Percentiles rank a stretch among this genome's conserved stretches.
Evolutionary conservation across 352 stramenopile genomes (phyloP).

Genomic region (Globisporangium cederbergense): DNA sequence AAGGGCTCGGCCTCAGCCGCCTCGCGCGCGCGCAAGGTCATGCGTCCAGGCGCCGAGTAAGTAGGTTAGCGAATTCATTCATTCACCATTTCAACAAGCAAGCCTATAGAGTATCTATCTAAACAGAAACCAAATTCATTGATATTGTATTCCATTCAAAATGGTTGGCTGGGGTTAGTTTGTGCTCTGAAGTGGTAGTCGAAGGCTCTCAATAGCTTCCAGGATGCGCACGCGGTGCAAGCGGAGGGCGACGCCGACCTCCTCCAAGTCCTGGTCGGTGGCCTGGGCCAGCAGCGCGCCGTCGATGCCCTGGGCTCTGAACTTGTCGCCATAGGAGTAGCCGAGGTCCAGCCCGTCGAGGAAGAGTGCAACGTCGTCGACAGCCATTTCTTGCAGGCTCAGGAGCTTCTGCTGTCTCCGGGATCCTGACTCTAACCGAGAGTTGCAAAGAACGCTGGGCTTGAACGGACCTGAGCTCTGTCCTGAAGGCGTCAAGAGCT

Average conservation of each 20-base stretch:
- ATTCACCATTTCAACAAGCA: not conserved
- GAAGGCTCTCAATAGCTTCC: conserved; percentile 20
- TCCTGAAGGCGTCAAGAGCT: not conserved
- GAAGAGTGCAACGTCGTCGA: conserved; percentile 43
- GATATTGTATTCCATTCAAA: not conserved
- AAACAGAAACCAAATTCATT: not conserved
- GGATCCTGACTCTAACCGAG: not conserved
- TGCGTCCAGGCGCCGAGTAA: conserved; percentile 63
- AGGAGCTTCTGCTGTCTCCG: conserved; percentile 8
- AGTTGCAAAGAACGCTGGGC: not conserved
- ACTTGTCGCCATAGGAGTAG: conserved; percentile 25
- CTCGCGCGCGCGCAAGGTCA: conserved; percentile 49
- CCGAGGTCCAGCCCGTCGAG: conserved; percentile 48
- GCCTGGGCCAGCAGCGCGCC: conserved; percentile 52
- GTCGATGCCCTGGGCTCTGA: conserved; percentile 58
- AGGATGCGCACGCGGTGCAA: conserved; percentile 77
- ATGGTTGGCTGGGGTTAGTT: not conserved
- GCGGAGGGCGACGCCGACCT: conserved; percentile 62
- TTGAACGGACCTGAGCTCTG: not conserved
- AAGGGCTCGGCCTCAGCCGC: conserved; percentile 74
- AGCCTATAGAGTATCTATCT: conserved; percentile 12
- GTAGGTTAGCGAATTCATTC: not conserved
- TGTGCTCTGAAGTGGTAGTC: not conserved
- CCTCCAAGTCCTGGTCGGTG: conserved; percentile 53
- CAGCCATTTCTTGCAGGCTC: conserved; percentile 29